Conservation (phyloP, 2,329 filamentous ascomycete species). For the Aspergillus ruber region DNA sequence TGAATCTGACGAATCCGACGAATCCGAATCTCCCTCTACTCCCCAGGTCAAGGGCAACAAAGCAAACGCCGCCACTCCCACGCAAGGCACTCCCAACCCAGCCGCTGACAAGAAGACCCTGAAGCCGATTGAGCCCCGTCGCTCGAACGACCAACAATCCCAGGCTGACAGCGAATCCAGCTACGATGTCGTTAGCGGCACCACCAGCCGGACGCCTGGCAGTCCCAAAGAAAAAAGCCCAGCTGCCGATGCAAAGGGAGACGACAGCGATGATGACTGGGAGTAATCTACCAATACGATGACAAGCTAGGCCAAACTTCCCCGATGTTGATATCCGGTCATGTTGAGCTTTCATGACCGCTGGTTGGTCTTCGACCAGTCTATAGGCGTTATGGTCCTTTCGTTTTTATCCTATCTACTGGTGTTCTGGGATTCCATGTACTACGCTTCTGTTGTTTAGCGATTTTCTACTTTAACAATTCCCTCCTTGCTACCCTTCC, state of each 20-base stretch:
- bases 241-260: slow-evolving; percentile 28
- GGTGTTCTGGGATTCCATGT: slow-evolving; percentile 3
- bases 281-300: slow-evolving; percentile 46
- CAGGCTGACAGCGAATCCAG: slow-evolving; percentile 90
- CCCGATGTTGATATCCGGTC: not conserved
- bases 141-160: slow-evolving; percentile 80
- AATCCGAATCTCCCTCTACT: slow-evolving; percentile 38
- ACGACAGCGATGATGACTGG: slow-evolving; percentile 71
- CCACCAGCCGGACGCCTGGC: slow-evolving; percentile 68
- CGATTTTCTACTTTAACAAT: slow-evolving; percentile 6
- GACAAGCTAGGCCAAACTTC: not conserved
- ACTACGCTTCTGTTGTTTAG: slow-evolving; percentile 12
- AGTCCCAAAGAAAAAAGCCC: slow-evolving; percentile 51
- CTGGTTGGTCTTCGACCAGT: slow-evolving; percentile 10
- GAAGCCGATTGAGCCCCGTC: slow-evolving; percentile 60
- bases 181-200: slow-evolving; percentile 86
- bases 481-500: slow-evolving; percentile 6
- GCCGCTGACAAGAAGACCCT: slow-evolving; percentile 38
- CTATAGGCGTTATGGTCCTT: slow-evolving; percentile 9
- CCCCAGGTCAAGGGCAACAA: slow-evolving; percentile 37
- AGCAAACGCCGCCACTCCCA: slow-evolving; percentile 20
- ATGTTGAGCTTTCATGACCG: slow-evolving; percentile 2
- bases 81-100: slow-evolving; percentile 25
- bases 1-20: slow-evolving; percentile 40
- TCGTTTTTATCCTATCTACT: slow-evolving; percentile 1